phyloP scores from a whole-genome alignment of 495 filamentous ascomycete species.

The Xylaria palmicola region DNA sequence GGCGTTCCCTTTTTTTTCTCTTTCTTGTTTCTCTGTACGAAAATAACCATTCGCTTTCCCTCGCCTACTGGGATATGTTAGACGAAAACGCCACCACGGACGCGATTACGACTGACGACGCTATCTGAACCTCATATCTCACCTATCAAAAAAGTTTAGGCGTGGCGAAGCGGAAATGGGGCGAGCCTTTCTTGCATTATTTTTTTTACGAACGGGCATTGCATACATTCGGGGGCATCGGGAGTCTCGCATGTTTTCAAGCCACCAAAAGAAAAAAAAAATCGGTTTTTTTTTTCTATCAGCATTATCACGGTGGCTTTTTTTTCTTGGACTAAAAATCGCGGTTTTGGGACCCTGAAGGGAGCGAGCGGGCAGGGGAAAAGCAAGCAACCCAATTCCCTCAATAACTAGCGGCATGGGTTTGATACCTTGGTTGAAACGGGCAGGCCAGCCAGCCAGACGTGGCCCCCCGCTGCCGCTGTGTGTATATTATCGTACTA shows the following conservation, averaged over 20 bases:
- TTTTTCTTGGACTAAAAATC: not conserved
- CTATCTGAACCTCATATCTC: not conserved
- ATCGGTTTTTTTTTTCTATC: not conserved
- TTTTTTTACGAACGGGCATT: not conserved
- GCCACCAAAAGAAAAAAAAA: not conserved
- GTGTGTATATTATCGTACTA: slow-evolving; percentile 4
- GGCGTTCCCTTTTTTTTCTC: too few species aligned
- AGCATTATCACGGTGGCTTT: slow-evolving; percentile 2
- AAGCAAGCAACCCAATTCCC: not conserved
- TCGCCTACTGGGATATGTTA: not conserved
- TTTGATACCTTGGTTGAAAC: not conserved
- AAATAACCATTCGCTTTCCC: not conserved
- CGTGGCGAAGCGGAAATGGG: not conserved
- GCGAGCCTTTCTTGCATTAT: too few species aligned
- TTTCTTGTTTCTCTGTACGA: not conserved
- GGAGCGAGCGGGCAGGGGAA: not conserved
- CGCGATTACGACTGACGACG: slow-evolving; percentile 8
- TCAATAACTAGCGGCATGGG: not conserved
- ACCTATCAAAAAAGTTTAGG: not conserved
- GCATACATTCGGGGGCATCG: not conserved
- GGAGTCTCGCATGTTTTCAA: not conserved
- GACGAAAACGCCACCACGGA: not conserved
- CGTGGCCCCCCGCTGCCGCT: not conserved
- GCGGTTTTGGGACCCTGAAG: not conserved
- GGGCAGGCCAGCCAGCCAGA: not conserved